Percentiles rank a stretch among this genome's conserved stretches.
Conservation (phyloP, 148 eudicot species). For the Nepenthes mirabilis region DNA sequence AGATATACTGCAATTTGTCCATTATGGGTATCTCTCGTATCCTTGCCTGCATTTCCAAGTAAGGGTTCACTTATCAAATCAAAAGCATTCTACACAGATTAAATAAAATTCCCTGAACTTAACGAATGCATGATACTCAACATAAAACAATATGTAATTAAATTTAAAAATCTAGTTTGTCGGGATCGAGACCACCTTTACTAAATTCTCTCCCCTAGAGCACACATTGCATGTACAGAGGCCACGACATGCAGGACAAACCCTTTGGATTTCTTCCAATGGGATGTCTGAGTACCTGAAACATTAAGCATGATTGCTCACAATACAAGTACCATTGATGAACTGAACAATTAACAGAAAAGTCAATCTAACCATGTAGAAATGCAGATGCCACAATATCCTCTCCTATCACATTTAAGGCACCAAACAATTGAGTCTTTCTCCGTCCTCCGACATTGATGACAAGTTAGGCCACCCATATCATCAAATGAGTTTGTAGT, state of each 20-base stretch:
- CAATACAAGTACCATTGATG: slow-evolving; percentile 1
- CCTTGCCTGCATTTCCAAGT: slow-evolving; percentile 41
- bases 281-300: slow-evolving; percentile 64
- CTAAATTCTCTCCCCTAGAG: slow-evolving; percentile 65
- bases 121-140: neutral
- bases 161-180: neutral
- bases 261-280: slow-evolving; percentile 55
- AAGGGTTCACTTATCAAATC: neutral
- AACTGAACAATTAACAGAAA: slow-evolving; percentile 6
- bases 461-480: slow-evolving; percentile 61
- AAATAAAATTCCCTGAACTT: neutral
- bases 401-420: slow-evolving; percentile 81
- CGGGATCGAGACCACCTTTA: slow-evolving; percentile 37
- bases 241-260: slow-evolving; percentile 97
- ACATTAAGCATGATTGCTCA: slow-evolving; percentile 5
- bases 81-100: neutral
- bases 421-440: slow-evolving; percentile 55
- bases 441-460: slow-evolving; percentile 62
- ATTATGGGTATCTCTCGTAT: slow-evolving; percentile 66
- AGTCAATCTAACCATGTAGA: slow-evolving; percentile 55
- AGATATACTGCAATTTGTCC: slow-evolving; percentile 80
- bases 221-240: slow-evolving; percentile 79
- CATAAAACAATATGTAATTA: neutral
- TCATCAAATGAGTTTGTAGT: slow-evolving; percentile 61
- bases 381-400: slow-evolving; percentile 75